Evolutionary conservation across 306 rosid species (phyloP), one percentile per base, ranked within the genome.

Genomic region (Abrus precatorius): DNA sequence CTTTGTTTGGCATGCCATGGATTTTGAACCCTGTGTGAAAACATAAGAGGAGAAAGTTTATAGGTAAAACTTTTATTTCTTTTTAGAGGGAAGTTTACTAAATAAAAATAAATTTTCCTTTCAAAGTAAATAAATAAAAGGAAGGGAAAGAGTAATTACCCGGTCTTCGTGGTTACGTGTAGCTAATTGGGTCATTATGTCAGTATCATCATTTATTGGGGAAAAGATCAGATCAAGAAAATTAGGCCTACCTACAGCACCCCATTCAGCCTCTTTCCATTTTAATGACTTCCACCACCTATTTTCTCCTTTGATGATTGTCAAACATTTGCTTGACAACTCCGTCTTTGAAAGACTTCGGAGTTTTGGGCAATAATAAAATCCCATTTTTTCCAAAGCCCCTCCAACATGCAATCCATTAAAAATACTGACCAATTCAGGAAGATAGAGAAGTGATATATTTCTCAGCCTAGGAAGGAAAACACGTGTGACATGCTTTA

Each of bases 311-410:
- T 48, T 48, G 8, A 82, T 82, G 9, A 13, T 14, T 5, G 0
- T 57, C 3, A 82, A 4, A 0, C 1, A 2, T n/a, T 68, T 3
- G n/a, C 57, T 69, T 14, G 66, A 59, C 27, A 57, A 13, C 43
- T 82, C 77, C 0, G 3, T 7, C 5, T 14, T 28, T 0, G 54
- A 75, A 34, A 68, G 57, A 1, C 33, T 59, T 2, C 13, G 14
- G 33, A 82, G 81, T 12, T 75, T 69, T 5, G 81, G 77, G 12
- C 85, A 82, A 10, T 59, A 7, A 75, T 75, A 82, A n/a, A 75
- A 20, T 48, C 62, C 75, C 3, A 82, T n/a, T 20, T 52, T 6
- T 38, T 68, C 47, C 48, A 82, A 67, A 1, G 2, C 4, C 0
- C 5, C 65, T 1, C 48, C 81, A 48, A 57, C 53, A 7, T 8